Evolutionary conservation across 192 early-diverging fungal species (phyloP).

Genomic region (Coemansia sp.): DNA sequence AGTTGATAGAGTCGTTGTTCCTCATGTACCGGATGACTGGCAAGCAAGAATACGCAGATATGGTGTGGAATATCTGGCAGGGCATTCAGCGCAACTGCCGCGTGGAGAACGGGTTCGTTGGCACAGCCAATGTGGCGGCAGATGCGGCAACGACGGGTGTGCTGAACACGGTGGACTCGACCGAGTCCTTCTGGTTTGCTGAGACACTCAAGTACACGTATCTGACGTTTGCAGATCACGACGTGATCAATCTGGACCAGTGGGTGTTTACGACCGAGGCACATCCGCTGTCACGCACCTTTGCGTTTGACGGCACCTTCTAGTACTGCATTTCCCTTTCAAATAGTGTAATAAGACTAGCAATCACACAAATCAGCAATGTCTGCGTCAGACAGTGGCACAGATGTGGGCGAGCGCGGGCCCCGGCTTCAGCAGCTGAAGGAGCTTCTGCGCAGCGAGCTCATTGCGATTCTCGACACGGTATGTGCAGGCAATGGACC

Average conservation of each 20-base stretch:
- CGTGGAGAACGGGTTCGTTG: constrained; percentile 64
- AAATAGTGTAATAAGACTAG: not conserved
- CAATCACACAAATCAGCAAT: not conserved
- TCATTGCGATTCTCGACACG: constrained; percentile 48
- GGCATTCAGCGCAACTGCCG: constrained; percentile 69
- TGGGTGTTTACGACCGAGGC: constrained; percentile 97
- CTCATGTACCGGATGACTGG: constrained; percentile 73
- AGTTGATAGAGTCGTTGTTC: constrained; percentile 72
- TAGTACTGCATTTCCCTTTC: not conserved
- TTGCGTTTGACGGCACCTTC: constrained; percentile 45
- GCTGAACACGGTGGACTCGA: constrained; percentile 35
- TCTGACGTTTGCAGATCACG: constrained; percentile 73
- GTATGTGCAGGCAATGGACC: constrained; percentile 14
- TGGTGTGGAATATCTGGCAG: constrained; percentile 70
- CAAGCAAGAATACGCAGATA: constrained; percentile 62
- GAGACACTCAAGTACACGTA: constrained; percentile 95
- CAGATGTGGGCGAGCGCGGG: constrained; percentile 8
- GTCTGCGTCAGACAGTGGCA: not conserved
- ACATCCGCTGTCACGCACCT: constrained; percentile 66
- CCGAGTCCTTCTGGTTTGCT: constrained; percentile 80
- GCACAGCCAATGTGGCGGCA: constrained; percentile 46
- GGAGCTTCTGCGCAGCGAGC: constrained; percentile 46
- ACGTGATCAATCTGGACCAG: constrained; percentile 68
- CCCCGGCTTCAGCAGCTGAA: constrained; percentile 32
- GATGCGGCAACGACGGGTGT: constrained; percentile 32